Conservation (phyloP, 2,329 filamentous ascomycete species). For the Exophiala bonariae region DNA sequence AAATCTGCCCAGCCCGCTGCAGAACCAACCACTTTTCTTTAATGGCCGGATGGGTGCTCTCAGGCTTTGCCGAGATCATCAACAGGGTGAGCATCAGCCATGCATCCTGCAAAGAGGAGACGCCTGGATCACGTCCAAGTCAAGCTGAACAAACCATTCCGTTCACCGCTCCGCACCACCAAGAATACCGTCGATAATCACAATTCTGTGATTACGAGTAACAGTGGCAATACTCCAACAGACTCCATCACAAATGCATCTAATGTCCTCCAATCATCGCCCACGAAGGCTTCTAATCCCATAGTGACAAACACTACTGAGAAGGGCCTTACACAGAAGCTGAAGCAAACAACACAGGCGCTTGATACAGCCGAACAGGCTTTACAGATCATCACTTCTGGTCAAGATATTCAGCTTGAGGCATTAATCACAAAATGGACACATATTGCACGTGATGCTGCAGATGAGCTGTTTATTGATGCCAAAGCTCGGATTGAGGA, state of each 20-base stretch:
- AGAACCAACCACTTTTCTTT: no score
- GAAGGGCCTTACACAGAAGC: conserved; percentile 30
- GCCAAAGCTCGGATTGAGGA: conserved; percentile 61
- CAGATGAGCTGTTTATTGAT: conserved; percentile 65
- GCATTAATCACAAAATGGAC: conserved; percentile 62
- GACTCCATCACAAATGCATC: conserved; percentile 6
- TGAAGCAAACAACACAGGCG: conserved; percentile 36
- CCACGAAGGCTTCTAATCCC: conserved; percentile 1
- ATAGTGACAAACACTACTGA: conserved; percentile 5
- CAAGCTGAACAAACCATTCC: conserved; percentile 70
- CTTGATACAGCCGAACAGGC: conserved; percentile 57
- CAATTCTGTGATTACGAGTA: not conserved
- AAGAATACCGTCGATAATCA: not conserved
- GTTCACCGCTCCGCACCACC: conserved; percentile 52
- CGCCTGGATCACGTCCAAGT: conserved; percentile 58
- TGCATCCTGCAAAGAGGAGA: conserved; percentile 59
- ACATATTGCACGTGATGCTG: conserved; percentile 59
- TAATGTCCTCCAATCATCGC: conserved; percentile 16
- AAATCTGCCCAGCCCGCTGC: no score
- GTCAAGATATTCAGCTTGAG: conserved; percentile 56
- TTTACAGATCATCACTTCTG: conserved; percentile 46
- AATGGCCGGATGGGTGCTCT: no score
- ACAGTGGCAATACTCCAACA: not conserved
- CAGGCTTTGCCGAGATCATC: no score
- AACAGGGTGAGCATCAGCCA: not conserved